Conservation (phyloP, 352 stramenopile genomes). For the Pseudoperonospora humuli region DNA sequence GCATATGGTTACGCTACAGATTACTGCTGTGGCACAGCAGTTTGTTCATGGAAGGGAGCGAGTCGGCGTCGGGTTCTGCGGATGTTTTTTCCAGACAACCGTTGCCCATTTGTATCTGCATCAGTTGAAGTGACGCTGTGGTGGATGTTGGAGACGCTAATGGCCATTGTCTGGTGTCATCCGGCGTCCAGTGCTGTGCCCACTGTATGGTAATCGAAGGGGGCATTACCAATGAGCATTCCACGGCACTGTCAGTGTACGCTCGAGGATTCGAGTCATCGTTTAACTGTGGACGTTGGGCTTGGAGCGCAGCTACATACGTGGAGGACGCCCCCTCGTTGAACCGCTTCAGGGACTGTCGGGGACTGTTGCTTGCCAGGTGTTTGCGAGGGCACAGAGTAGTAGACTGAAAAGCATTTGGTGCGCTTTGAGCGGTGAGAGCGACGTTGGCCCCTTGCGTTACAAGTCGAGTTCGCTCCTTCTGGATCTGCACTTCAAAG, state of each 20-base stretch:
- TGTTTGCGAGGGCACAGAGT: conserved; percentile 47
- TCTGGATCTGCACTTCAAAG: conserved; percentile 71
- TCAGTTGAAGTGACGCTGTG: conserved; percentile 10
- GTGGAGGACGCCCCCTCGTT: conserved; percentile 11
- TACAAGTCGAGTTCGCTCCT: conserved; percentile 51
- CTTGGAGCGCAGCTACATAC: not conserved
- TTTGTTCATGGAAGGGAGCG: conserved; percentile 58
- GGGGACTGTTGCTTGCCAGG: conserved; percentile 14
- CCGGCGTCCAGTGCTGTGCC: conserved; percentile 12
- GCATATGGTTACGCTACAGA: no score
- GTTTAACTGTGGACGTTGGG: conserved; percentile 1
- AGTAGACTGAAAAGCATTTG: conserved; percentile 24
- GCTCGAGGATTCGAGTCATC: conserved; percentile 3
- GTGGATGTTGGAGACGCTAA: conserved; percentile 13
- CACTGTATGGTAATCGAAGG: conserved; percentile 12
- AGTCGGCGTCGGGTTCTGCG: conserved; percentile 20
- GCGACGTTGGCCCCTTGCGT: conserved; percentile 45
- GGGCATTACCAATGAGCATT: conserved; percentile 1
- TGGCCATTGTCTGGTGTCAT: conserved; percentile 21
- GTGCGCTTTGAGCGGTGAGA: conserved; percentile 27
- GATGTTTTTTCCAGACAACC: not conserved
- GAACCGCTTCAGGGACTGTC: conserved; percentile 13
- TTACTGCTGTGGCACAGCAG: conserved; percentile 35
- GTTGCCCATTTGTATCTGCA: conserved; percentile 11
- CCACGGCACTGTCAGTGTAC: conserved; percentile 1